Base-by-base conservation (phyloP, 2,329 filamentous ascomycete genomes). In the Ceratocystis colombiana region DNA sequence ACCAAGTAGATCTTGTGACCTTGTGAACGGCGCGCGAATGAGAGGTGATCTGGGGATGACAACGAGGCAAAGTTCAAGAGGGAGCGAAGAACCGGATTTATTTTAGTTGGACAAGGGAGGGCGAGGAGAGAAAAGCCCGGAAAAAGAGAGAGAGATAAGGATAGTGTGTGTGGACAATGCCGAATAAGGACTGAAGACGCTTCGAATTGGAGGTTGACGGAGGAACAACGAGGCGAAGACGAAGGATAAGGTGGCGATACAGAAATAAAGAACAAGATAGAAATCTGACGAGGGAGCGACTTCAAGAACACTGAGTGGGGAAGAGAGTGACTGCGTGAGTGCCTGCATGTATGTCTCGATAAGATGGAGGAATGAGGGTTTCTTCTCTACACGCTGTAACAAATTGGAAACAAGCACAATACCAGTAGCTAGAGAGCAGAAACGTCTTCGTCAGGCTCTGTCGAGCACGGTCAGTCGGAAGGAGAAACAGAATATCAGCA, bases 321-420 rank as follows among this genome's bases (percentile, higher is more conserved):
- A 41, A 41, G 8, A 41, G 0, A 41, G 37, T 41, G 8, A 41
- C 12, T 41, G 37, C 1, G 37, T 41, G 37, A 15, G 37, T 41
- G 3, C 4, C 3, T 15, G 37, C 4, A 41, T 41, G 37, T 15
- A 15, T 41, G 12, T 41, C 37, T 41, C 37, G 37, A 41, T 12
- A 41, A 15, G 12, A 41, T 41, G 37, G 37, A 41, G 37, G 12
- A 41, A 22, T 50, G n/a, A n/a, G 12, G 10, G 53, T 10, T 10
- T 57, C 25, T 28, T 33, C 53, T 57, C 53, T 17, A n/a, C 28
- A 57, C 53, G n/a, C 48, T 57, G 53, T 57, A 12, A 57, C 53
- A 57, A 28, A 30, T 57, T 57, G 17, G 53, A 57, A 57, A 57
- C 53, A 57, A 57, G n/a, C n/a, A 28, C 50, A 55, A 8, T 4